Conservation (phyloP, 2,329 filamentous ascomycete genomes). For the Paecilomyces formosus region DNA sequence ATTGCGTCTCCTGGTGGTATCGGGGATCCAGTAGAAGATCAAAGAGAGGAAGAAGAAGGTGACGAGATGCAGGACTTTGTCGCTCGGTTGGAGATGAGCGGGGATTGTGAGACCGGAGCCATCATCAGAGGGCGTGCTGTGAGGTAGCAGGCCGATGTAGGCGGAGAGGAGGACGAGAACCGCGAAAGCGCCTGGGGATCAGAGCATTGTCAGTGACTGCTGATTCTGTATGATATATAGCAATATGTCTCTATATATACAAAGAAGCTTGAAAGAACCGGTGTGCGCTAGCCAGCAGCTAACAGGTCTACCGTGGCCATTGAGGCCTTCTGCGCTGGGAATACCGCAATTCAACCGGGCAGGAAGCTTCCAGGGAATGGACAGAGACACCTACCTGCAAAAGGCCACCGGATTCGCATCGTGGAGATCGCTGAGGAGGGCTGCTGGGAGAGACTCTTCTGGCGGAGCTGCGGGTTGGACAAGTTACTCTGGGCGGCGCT, state of each 20-base stretch:
- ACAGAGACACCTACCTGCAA: constrained; percentile 61
- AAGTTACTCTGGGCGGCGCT: neutral
- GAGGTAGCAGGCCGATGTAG: constrained; percentile 67
- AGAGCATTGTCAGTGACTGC: constrained; percentile 7
- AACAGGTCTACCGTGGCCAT: neutral
- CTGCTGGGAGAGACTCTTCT: neutral
- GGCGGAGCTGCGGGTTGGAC: neutral
- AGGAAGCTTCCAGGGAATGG: neutral
- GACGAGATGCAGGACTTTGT: constrained; percentile 80
- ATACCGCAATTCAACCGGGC: neutral
- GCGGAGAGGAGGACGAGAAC: constrained; percentile 65
- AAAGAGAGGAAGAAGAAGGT: constrained; percentile 84
- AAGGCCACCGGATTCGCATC: constrained; percentile 83
- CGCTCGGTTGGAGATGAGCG: constrained; percentile 59
- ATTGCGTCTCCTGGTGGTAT: constrained; percentile 77
- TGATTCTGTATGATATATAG: neutral
- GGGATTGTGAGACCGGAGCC: constrained; percentile 23
- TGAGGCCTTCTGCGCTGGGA: neutral
- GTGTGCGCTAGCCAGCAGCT: neutral
- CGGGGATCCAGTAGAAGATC: constrained; percentile 92
- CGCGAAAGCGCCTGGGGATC: constrained; percentile 52
- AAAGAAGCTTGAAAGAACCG: neutral
- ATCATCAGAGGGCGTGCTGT: constrained; percentile 16
- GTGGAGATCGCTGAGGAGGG: constrained; percentile 8
- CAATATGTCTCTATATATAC: neutral